Evolutionary conservation across 164 flowering plant genomes (phyloP).

Genomic region (Nymphaea colorata): DNA sequence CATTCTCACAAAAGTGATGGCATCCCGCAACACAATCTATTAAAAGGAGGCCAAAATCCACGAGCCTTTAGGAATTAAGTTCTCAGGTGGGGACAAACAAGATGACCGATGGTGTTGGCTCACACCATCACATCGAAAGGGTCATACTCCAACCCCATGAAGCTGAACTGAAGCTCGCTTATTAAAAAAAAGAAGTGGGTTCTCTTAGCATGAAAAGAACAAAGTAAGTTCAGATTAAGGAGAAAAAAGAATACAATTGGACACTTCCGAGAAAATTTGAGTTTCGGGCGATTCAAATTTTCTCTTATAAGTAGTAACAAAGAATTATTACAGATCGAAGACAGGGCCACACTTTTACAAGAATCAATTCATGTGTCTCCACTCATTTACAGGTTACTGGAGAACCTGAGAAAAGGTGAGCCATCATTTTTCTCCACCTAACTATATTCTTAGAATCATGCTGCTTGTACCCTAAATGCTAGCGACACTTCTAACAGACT

Average conservation of each 20-base stretch:
- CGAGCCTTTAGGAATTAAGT: too few species aligned
- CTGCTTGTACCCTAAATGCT: neutral
- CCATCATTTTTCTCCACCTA: neutral
- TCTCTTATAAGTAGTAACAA: neutral
- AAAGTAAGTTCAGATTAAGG: neutral
- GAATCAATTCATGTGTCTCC: neutral
- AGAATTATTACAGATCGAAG: too few species aligned
- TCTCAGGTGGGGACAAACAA: too few species aligned
- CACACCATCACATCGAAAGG: too few species aligned
- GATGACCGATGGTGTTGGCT: too few species aligned
- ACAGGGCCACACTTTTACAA: neutral
- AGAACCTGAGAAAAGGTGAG: neutral
- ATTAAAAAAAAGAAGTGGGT: too few species aligned
- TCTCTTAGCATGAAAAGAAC: neutral
- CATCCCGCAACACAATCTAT: too few species aligned
- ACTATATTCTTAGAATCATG: neutral
- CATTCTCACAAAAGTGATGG: too few species aligned
- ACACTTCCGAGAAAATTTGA: neutral
- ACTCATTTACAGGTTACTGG: neutral
- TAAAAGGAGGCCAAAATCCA: too few species aligned
- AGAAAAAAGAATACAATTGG: neutral
- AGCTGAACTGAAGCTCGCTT: too few species aligned
- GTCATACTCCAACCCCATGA: too few species aligned
- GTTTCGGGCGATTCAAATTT: neutral
- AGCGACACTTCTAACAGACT: neutral